Evolutionary conservation across 805 yeast genomes (phyloP), one percentile per base, ranked within the genome.

Genomic region (Wickerhamiella cacticola): DNA sequence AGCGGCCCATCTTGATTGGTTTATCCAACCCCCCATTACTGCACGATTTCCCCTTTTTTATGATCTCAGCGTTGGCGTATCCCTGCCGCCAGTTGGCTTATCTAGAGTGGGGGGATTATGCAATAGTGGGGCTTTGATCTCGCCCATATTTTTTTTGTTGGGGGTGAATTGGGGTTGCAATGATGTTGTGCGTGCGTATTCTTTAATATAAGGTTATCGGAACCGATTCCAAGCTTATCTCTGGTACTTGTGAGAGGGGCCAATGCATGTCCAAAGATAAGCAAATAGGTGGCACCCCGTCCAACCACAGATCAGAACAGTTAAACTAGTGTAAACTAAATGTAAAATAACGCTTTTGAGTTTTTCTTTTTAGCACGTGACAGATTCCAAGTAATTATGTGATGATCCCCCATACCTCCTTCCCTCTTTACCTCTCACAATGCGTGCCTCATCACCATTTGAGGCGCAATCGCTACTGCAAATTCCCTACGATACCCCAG

Each of bases 401-500:
- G 41, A 36, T 36, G 41, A 21, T 19, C 21, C 13, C 13, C 25
- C 13, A 12, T 25, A 9, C 26, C 38, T 28, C 45, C 38, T 15
- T 22, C 25, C 36, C 28, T 16, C 45, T 5, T 15, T 10, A 26
- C n/a, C 8, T 39, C 19, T 15, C 24, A 25, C 31, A 19, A 15
- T 40, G n/a, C n/a, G 36, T 15, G 5, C 16, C n/a, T 19, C 15
- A 19, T 16, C 40, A 24, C 38, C 45, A 3, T 3, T 19, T 28
- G 21, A 29, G n/a, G 28, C 15, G 23, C 35, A 16, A 5, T 18
- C 13, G 13, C 19, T 41, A 21, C 21, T 41, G 19, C 35, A 41
- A 16, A 19, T 29, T 25, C 45, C 28, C 12, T 35, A 22, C 13
- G 47, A 44, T 18, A 35, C 41, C 15, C 47, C 47, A 3, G 47